Evolutionary conservation across 345 rosid genomes (phyloP), one percentile per base, ranked within the genome.

Genomic region (Populus simonii): DNA sequence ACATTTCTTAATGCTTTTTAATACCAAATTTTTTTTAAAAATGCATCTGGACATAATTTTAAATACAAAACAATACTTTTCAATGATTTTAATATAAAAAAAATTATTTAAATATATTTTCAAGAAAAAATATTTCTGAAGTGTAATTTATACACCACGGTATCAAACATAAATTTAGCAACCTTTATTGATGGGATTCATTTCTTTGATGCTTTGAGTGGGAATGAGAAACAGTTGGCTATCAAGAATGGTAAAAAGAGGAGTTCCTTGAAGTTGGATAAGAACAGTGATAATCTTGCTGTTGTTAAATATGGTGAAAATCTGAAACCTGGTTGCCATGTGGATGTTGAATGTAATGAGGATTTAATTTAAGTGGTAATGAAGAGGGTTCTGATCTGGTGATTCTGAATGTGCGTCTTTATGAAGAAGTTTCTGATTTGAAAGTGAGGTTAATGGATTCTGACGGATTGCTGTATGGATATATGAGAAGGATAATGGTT

Each of bases 171-270:
- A 29, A 2, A 29, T 29, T 29, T 29, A 29, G 2, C 31, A 29
- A 29, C 99, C 57, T 93, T 96, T 45, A 89, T 82, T 69, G 98
- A 96, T 47, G 98, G 98, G 47, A 85, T 93, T 70, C 84, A 89
- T 77, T 96, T 93, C 90, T 96, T 93, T 81, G 89, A 88, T 66
- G 84, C 71, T 55, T 84, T 88, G 13, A 80, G 41, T 18, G 89
- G 84, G 68, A 78, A 78, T 35, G 87, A 81, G 73, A 85, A 82
- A 66, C 83, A 71, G 45, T 35, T 76, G 31, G 77, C 25, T 8
- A 41, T 73, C 73, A 17, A 78, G 16, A 74, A 84, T 65, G 82
- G 71, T 61, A 55, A 75, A 77, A 47, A 12, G 22, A 63, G 70
- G 70, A 77, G 76, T 62, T 53, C 79, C 72, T 73, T 87, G 85